Evolutionary conservation across 176 grass and related monocot genomes (phyloP), one percentile per base, ranked within the genome.

Genomic region (Carex pumila): DNA sequence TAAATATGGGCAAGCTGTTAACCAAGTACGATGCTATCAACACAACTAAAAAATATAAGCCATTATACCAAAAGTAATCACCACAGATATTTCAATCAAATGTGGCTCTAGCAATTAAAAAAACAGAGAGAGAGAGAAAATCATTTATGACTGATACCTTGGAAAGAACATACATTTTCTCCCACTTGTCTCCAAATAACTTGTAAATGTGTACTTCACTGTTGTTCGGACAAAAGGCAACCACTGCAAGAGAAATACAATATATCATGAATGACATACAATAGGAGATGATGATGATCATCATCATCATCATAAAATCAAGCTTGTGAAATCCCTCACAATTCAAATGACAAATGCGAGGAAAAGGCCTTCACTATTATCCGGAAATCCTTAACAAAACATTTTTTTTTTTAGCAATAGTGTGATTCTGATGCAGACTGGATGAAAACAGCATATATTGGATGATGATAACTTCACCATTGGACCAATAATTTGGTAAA

Each of bases 221-320:
- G 69, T 90, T 98, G 87, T 98, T 98, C 81, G 96, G 96, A 81
- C 96, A 98, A 85, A 98, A 98, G 60, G 96, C 96, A 65, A 95
- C 88, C 96, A 98, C 96, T 98, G 83, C 41, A 86, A 81, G 56
- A 83, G 55, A 87, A 94, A 70, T 7, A 55, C 79, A 45, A n/a
- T 4, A 12, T 71, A 30, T 83, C 45, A 86, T 63, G 78, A 57
- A 56, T 6, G 12, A 34, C 17, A 56, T 57, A 1, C 52, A 78
- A 4, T 22, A 56, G 52, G 50, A 52, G 49, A 50, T 25, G 41
- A 3, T 2, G 50, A 56, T 56, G 12, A 55, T 77, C 13, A 18
- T 55, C 6, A 62, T 62, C 60, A 62, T 62, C 60, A 77, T 75
- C 43, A 56, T 76, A 72, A 25, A 73, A 72, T 72, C 34, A 72